These are phyloP conservation scores for Clitopilus passeckerianus DNA, from an alignment of 768 basidiomycete species.

Conservation along the genomic window DNA sequence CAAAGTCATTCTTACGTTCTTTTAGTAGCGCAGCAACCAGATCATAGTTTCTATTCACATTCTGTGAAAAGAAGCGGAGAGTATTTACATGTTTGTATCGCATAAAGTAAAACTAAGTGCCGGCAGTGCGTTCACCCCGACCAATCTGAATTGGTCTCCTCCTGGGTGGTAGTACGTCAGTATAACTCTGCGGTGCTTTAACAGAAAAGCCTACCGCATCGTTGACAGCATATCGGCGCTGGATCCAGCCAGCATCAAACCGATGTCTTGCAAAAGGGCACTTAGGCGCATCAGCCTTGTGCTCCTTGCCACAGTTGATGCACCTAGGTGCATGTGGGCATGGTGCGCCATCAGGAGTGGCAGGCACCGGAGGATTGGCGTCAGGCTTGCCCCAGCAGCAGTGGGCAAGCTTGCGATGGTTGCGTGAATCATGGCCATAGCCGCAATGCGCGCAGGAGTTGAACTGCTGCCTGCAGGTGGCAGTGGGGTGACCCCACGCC, in stretches of 20 bases:
- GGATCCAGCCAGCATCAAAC: neutral
- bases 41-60: neutral
- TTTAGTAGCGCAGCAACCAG: neutral
- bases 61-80: neutral
- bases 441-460: neutral
- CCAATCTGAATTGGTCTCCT: no score
- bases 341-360: neutral
- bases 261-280: neutral
- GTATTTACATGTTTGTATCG: neutral
- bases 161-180: neutral
- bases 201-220: neutral
- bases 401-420: neutral
- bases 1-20: neutral
- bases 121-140: no score
- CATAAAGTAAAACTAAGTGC: neutral
- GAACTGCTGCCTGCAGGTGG: neutral
- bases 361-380: neutral
- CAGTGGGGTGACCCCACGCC: neutral
- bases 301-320: neutral
- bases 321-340: neutral
- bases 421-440: neutral
- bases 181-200: neutral
- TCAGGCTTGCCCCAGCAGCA: neutral
- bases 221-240: neutral
- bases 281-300: neutral